Conservation (phyloP, 1,139 yeast species). For the Magnusiomyces sp. region DNA sequence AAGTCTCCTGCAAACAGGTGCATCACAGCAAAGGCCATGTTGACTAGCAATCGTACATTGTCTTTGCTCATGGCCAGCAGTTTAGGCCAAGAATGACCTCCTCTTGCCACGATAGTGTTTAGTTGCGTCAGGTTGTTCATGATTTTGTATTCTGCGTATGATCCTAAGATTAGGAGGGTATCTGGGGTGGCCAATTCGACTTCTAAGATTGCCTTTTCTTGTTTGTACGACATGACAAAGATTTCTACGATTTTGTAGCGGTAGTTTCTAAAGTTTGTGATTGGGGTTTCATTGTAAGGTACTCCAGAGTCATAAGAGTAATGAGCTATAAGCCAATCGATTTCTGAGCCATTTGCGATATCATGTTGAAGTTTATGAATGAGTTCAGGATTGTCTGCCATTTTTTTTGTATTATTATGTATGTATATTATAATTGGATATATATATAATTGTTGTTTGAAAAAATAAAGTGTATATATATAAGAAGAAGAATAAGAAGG, state of each 20-base stretch:
- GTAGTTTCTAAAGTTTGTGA: conserved; percentile 14
- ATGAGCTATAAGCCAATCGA: conserved; percentile 9
- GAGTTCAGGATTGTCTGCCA: conserved; percentile 9
- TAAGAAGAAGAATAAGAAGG: not conserved
- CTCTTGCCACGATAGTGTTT: conserved; percentile 7
- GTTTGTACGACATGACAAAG: conserved; percentile 14
- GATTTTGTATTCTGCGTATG: conserved; percentile 11
- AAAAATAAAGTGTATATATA: not conserved
- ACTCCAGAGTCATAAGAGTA: conserved; percentile 5
- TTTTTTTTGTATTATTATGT: too few species aligned
- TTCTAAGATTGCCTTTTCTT: conserved; percentile 11
- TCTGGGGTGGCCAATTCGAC: conserved; percentile 13
- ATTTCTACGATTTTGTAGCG: conserved; percentile 15
- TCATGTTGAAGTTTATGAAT: conserved; percentile 9
- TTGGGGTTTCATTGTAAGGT: conserved; percentile 12
- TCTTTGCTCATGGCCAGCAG: conserved; percentile 7
- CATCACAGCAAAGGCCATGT: conserved; percentile 13
- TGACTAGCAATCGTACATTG: conserved; percentile 11
- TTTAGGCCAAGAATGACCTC: conserved; percentile 12
- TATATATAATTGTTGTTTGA: not conserved
- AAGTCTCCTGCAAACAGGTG: conserved; percentile 13
- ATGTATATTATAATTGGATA: not conserved
- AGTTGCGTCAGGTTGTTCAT: conserved; percentile 4
- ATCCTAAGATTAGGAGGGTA: conserved; percentile 9
- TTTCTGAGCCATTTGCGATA: conserved; percentile 8